Evolutionary conservation across 1,139 yeast genomes (phyloP).

Genomic region (Suhomyces atakaporum): DNA sequence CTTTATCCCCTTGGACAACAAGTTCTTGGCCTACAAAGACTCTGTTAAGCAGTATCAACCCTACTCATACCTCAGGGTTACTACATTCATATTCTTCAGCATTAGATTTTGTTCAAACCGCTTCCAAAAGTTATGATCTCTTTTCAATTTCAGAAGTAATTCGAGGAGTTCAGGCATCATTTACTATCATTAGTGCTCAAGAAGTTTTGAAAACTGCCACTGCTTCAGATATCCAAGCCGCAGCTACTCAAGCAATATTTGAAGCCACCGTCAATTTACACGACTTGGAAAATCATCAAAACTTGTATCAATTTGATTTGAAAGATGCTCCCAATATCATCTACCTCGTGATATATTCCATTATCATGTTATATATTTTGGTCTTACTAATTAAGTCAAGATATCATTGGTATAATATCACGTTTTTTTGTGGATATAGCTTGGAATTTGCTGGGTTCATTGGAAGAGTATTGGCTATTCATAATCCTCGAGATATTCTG

Average conservation of each 20-base stretch:
- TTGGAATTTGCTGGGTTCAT: conserved; percentile 73
- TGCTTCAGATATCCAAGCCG: conserved; percentile 23
- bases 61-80: conserved; percentile 25
- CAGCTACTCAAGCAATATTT: conserved; percentile 35
- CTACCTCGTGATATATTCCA: conserved; percentile 28
- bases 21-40: conserved; percentile 24
- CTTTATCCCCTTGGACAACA: conserved; percentile 25
- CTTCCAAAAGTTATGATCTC: conserved; percentile 10
- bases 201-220: conserved; percentile 43
- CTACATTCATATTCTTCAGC: conserved; percentile 17
- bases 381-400: conserved; percentile 38
- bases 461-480: conserved; percentile 53
- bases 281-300: conserved; percentile 29
- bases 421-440: conserved; percentile 60
- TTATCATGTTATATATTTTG: conserved; percentile 25
- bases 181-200: conserved; percentile 36
- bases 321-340: conserved; percentile 33
- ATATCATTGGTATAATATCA: conserved; percentile 74
- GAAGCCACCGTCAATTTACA: conserved; percentile 36
- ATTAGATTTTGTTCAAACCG: conserved; percentile 14
- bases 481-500: conserved; percentile 39
- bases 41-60: conserved; percentile 18
- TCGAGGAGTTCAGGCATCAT: conserved; percentile 43
- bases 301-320: conserved; percentile 26
- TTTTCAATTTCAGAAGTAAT: conserved; percentile 25